A percentile compares a stretch with the other conserved stretches of the same genome.
phyloP scores from a whole-genome alignment of 2,329 filamentous ascomycete genomes.

The Colletotrichum tropicale region DNA sequence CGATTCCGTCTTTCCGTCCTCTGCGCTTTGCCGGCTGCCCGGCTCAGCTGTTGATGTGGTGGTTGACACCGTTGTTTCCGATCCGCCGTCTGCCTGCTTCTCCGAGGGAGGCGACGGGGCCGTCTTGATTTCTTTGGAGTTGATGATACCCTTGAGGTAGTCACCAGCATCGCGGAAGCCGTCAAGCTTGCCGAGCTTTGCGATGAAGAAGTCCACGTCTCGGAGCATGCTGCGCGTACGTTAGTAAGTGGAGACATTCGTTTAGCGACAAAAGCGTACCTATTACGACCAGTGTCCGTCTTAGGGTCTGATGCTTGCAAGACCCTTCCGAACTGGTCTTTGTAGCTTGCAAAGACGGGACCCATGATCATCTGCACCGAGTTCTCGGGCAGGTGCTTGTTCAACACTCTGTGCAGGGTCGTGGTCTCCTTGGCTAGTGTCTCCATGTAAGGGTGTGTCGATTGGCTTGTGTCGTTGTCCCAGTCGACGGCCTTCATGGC shows the following conservation, averaged over 20 bases:
- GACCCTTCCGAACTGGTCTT: conserved; percentile 76
- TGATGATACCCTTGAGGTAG: conserved; percentile 68
- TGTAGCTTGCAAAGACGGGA: conserved; percentile 83
- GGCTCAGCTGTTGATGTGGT: conserved; percentile 3
- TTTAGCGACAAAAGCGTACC: conserved; percentile 55
- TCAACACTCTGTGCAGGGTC: conserved; percentile 82
- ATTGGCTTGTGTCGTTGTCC: conserved; percentile 57
- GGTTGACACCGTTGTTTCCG: conserved; percentile 5
- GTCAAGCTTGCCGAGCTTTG: conserved; percentile 76
- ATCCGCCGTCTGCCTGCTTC: conserved; percentile 2
- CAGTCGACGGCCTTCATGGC: conserved; percentile 78
- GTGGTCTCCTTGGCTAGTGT: conserved; percentile 85
- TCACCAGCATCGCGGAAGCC: conserved; percentile 78
- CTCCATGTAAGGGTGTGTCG: conserved; percentile 78
- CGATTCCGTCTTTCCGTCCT: conserved; percentile 13
- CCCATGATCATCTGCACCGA: conserved; percentile 84
- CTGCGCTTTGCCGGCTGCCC: conserved; percentile 9
- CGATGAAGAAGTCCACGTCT: conserved; percentile 76
- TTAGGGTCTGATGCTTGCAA: conserved; percentile 69
- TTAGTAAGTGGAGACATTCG: neutral
- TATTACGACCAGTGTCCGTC: conserved; percentile 71
- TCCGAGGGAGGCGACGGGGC: conserved; percentile 22
- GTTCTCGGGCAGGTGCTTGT: conserved; percentile 78
- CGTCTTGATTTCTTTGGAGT: conserved; percentile 55
- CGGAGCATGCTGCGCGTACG: conserved; percentile 67